A percentile compares a stretch with the other conserved stretches of the same genome.
These are phyloP conservation scores for Physcomitrellopsis africana DNA, from an alignment of 225 moss, liverwort and hornwort genomes.

Conservation along the genomic window DNA sequence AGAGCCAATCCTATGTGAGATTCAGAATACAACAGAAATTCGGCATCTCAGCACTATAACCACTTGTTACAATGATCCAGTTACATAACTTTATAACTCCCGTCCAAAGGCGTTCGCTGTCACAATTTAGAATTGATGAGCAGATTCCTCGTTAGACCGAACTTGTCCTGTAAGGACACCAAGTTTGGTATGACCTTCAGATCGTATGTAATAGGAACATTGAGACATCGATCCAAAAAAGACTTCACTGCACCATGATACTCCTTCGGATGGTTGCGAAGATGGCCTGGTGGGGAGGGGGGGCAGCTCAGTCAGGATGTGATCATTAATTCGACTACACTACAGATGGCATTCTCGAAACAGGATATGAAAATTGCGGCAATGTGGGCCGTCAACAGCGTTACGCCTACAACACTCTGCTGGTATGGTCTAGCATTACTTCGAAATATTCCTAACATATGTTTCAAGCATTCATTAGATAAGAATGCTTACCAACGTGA, in stretches of 20 bases:
- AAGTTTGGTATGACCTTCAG: background rate
- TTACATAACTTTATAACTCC: background rate
- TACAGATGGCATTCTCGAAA: background rate
- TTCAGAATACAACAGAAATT: too few species aligned
- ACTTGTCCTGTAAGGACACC: background rate
- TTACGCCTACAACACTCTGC: background rate
- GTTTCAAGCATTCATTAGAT: conserved; percentile 12
- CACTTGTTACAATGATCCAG: too few species aligned
- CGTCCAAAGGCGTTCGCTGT: conserved; percentile 7
- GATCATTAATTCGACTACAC: background rate
- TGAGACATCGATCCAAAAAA: conserved; percentile 49
- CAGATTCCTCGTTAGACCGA: background rate
- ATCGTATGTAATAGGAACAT: background rate
- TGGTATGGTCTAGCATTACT: background rate
- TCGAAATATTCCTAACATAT: background rate
- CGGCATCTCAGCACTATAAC: too few species aligned
- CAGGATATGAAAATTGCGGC: background rate
- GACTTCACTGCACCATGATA: conserved; percentile 60
- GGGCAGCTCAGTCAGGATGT: conserved; percentile 1
- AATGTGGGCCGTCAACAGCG: background rate
- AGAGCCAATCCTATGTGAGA: too few species aligned
- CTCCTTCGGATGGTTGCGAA: conserved; percentile 58
- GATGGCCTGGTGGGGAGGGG: conserved; percentile 59
- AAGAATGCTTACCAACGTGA: conserved; percentile 72
- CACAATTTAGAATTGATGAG: conserved; percentile 44